A percentile compares a stretch with the other conserved stretches of the same genome.
Conservation (phyloP, 306 rosid genomes). For the Albizia julibrissin region DNA sequence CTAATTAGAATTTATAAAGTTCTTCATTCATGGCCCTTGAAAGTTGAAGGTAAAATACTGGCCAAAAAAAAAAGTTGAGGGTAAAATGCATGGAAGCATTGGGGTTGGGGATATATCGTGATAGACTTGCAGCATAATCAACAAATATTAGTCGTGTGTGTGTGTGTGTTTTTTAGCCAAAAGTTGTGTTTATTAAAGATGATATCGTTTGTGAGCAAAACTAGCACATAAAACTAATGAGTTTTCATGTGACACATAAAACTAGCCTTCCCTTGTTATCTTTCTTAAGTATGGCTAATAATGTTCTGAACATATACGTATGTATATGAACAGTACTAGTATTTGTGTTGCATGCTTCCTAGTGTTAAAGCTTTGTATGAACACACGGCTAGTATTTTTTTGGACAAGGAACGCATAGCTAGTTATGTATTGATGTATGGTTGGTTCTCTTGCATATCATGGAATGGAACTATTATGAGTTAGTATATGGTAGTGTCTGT, state of each 20-base stretch:
- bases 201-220: background rate
- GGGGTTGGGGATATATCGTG: background rate
- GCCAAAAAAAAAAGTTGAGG: background rate
- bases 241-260: background rate
- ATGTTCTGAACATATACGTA: background rate
- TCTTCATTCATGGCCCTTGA: background rate
- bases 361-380: background rate
- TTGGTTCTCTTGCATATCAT: background rate
- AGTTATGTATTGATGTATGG: background rate
- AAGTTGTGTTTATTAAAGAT: no score
- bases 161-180: no score
- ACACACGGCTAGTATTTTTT: background rate
- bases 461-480: background rate
- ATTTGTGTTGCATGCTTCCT: background rate
- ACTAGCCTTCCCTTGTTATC: slow-evolving; percentile 1
- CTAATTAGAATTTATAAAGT: background rate
- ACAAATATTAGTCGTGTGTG: no score
- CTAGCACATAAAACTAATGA: background rate
- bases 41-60: background rate
- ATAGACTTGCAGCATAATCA: no score
- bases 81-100: background rate
- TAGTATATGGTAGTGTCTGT: background rate
- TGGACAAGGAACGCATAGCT: background rate
- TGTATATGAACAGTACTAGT: background rate
- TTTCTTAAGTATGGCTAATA: background rate